These are phyloP conservation scores for Berberis vulgaris DNA, from an alignment of 164 flowering plant genomes.

Conservation along the genomic window DNA sequence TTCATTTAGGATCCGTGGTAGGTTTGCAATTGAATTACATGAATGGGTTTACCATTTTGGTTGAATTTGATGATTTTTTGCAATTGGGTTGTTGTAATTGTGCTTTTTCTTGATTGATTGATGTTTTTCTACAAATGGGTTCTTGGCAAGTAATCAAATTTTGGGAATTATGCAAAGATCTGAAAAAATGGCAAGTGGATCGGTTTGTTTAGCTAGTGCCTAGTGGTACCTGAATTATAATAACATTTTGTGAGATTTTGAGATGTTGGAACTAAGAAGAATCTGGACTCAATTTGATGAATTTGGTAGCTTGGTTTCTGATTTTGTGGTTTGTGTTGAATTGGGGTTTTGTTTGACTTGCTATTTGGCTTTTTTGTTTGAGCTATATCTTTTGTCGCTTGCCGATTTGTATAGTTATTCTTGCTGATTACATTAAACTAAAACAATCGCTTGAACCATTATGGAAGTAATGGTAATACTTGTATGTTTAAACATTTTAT, in stretches of 20 bases:
- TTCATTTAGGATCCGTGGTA: neutral
- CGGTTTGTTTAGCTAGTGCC: too few relatives aligned
- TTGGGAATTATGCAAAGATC: neutral
- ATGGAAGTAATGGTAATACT: neutral
- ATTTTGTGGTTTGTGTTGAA: neutral
- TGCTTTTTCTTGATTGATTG: neutral
- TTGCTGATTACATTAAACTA: too few relatives aligned
- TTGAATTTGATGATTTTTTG: neutral
- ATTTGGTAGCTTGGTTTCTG: neutral
- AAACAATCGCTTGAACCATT: too few relatives aligned
- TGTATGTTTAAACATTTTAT: neutral
- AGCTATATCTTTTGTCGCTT: too few relatives aligned
- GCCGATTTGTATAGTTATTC: too few relatives aligned
- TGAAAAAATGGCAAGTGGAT: too few relatives aligned
- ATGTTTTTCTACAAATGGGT: neutral
- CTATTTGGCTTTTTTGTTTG: too few relatives aligned
- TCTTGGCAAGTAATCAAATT: neutral
- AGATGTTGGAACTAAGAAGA: too few relatives aligned
- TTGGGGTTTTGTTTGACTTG: too few relatives aligned
- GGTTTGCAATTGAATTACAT: neutral
- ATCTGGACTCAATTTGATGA: neutral
- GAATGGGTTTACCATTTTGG: neutral
- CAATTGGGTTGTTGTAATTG: conserved; percentile 1
- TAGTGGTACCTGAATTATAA: too few relatives aligned
- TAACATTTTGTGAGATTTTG: too few relatives aligned